Base-by-base conservation (phyloP, 2,329 filamentous ascomycete genomes). In the Apiospora pterosperma region DNA sequence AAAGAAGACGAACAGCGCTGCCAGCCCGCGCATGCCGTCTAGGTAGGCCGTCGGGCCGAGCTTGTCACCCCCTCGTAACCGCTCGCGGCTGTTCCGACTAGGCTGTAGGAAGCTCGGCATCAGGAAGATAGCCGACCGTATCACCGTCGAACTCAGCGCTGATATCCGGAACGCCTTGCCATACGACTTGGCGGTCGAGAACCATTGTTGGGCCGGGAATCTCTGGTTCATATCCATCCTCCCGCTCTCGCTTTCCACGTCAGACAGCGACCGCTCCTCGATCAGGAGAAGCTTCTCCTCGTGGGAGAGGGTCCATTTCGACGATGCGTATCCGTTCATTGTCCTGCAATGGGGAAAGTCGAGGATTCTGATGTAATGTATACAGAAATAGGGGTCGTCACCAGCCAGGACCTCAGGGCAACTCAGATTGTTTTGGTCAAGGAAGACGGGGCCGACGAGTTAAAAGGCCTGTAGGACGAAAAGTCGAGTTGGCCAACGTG, bases 1-100 rank as follows among this genome's bases (percentile, higher is more conserved):
- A 73, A 86, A 83, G 73, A 83, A 84, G 67, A 87, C 85, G 65
- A 84, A 79, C 36, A 87, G 77, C 5, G 84, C 84, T 42, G 84
- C 85, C 14, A 87, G 72, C 16, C 85, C 85, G 66, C 85, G 81
- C 78, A 87, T 83, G 66, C 85, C 85, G 69, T 87, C 85, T 59
- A 87, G 82, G 69, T 87, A 86, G 8, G 85, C 80, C 10, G 85
- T 87, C 19, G 85, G 84, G 39, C 78, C 73, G n/a, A 83, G 74
- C 59, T 78, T 79, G 28, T 78, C 73, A 5, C 76, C 73, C 5
- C 28, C 48, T n/a, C 77, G 76, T 61, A 76, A 76, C 60, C 78
- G 75, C 62, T 82, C 79, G 42, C 79, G 74, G 38, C 76, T 76
- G 64, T 80, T 73, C 38, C 38, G 31, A 34, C 78, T 77, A 59